A percentile compares a stretch with the other conserved stretches of the same genome.
phyloP scores from a whole-genome alignment of 306 rosid species.

The Casuarina glauca region DNA sequence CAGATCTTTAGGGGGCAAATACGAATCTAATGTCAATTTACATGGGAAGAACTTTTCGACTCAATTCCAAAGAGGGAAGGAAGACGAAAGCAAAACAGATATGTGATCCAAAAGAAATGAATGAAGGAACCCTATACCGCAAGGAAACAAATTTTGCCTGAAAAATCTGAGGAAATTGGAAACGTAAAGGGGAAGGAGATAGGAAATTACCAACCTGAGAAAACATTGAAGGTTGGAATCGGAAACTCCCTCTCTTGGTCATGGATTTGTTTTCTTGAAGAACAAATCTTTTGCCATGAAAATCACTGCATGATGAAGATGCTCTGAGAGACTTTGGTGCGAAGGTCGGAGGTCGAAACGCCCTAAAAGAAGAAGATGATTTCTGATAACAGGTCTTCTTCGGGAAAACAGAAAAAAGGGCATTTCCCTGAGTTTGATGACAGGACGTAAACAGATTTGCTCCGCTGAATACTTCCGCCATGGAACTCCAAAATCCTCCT shows the following conservation, averaged over 20 bases:
- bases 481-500: conserved; percentile 17
- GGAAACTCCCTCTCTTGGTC: conserved; percentile 26
- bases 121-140: neutral
- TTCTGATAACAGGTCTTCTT: conserved; percentile 32
- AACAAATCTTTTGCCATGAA: conserved; percentile 39
- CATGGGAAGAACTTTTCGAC: neutral
- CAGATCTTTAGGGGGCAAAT: neutral
- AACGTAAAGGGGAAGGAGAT: neutral
- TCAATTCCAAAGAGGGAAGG: neutral
- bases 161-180: neutral
- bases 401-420: conserved; percentile 31
- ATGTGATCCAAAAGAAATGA: neutral
- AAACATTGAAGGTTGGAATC: conserved; percentile 29
- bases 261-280: conserved; percentile 33
- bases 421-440: conserved; percentile 19
- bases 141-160: neutral
- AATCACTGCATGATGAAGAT: conserved; percentile 31
- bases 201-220: conserved; percentile 49
- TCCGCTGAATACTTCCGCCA: conserved; percentile 59
- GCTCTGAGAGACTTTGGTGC: conserved; percentile 36
- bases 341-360: conserved; percentile 41
- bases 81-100: neutral
- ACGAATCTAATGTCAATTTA: neutral
- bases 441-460: conserved; percentile 47
- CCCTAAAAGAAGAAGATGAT: conserved; percentile 21